Base-by-base conservation (phyloP, 2,329 filamentous ascomycete genomes). In the Talaromyces sp. region DNA sequence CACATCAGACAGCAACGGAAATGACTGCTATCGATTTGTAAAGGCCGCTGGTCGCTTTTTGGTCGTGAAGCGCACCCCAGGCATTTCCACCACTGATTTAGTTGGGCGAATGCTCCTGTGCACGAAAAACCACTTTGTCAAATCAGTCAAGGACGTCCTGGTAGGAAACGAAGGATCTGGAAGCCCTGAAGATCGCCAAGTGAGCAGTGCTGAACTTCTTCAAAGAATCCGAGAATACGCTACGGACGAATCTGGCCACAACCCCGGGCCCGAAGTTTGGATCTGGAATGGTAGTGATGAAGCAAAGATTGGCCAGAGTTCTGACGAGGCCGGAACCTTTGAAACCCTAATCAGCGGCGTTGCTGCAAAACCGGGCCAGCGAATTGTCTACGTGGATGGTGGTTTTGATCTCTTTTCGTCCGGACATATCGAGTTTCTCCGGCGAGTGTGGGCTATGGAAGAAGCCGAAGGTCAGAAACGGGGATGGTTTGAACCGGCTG, bases 21-120 rank as follows among this genome's bases (percentile, higher is more conserved):
- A 96, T 74, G 95, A 99, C 79, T 98, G 93, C 79, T 99, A 99
- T 79, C 90, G 95, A 63, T 98, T 93, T 71, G 95, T 99, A 70
- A 99, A 99, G 78, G 88, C 90, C 46, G 95, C 93, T 1, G 89
- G 89, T 13, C 86, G 95, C 50, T 99, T 99, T 84, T 93, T 96
- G 78, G 91, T 99, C 19, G 95, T 99, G 52, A 96, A 96, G 80
- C 86, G 95, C 64, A 98, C 95, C 2, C 95, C 95, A 0, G 93
- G 91, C 62, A 99, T 99, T 70, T 96, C 91, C 10, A 99, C 95
- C 1, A 99, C 95, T 3, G 95, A 99, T 72, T 84, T 99, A n/a
- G 95, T 99, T 27, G 95, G 95, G 21, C 88, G 95, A 69, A 99
- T 99, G 95, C 81, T 99, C 69, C 82, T 98, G 17, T 97, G 93